Conservation (phyloP, 148 eudicot species). For the Mesembryanthemum crystallinum region DNA sequence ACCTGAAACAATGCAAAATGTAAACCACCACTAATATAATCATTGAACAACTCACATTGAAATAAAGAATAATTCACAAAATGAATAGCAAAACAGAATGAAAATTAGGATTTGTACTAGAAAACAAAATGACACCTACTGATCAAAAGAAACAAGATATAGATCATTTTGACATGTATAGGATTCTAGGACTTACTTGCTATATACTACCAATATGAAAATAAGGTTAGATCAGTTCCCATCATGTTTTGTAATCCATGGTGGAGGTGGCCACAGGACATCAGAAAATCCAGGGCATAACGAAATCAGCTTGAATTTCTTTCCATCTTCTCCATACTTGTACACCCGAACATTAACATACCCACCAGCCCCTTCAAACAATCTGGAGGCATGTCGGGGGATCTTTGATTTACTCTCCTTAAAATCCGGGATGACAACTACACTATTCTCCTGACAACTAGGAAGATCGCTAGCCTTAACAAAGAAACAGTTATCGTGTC, state of each 20-base stretch:
- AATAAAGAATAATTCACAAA: no score
- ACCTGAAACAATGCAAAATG: no score
- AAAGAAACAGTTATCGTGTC: neutral
- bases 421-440: neutral
- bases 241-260: neutral
- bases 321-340: neutral
- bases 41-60: no score
- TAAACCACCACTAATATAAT: no score
- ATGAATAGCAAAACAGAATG: no score
- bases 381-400: neutral
- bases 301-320: neutral
- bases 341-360: neutral
- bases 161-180: no score
- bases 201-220: no score
- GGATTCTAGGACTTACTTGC: no score
- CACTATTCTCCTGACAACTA: neutral
- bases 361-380: neutral
- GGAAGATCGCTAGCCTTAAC: neutral
- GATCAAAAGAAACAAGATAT: no score
- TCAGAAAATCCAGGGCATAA: neutral
- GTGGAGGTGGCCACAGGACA: slow-evolving; percentile 1
- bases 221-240: no score
- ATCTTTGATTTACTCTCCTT: neutral
- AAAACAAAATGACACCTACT: no score
- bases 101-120: no score